A percentile compares a stretch with the other conserved stretches of the same genome.
Conservation (phyloP, 768 basidiomycete species). For the Hygrophoropsis aurantiaca region DNA sequence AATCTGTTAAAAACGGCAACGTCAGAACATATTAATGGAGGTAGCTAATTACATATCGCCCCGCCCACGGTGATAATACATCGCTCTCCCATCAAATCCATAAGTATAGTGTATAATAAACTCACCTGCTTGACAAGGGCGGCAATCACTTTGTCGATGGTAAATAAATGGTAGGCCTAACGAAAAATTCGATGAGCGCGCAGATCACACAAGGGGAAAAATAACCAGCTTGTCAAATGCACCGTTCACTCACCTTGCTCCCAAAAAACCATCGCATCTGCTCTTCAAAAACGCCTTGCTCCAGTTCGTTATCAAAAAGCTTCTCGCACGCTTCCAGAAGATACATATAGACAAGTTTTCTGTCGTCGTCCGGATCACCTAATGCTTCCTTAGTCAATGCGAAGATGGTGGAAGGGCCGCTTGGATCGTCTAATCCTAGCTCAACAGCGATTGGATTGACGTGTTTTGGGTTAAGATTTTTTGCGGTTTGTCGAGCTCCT, state of each 20-base stretch:
- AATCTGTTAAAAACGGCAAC: constrained; percentile 49
- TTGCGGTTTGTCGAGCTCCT: constrained; percentile 65
- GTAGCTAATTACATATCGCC: not conserved
- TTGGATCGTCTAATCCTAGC: constrained; percentile 83
- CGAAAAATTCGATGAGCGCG: constrained; percentile 27
- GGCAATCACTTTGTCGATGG: constrained; percentile 88
- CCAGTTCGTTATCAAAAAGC: constrained; percentile 90
- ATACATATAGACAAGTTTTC: constrained; percentile 83
- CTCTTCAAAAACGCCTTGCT: constrained; percentile 91
- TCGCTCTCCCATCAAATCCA: not conserved
- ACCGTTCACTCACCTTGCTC: constrained; percentile 58
- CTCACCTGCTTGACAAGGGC: constrained; percentile 90
- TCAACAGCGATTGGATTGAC: constrained; percentile 82
- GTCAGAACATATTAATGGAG: not conserved
- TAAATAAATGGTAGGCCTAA: constrained; percentile 90
- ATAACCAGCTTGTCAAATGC: constrained; percentile 3
- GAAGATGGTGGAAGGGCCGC: constrained; percentile 65
- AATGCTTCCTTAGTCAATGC: constrained; percentile 64
- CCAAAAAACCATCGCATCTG: constrained; percentile 95
- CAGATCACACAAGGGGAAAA: constrained; percentile 1
- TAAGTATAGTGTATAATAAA: not conserved
- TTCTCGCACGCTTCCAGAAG: constrained; percentile 90
- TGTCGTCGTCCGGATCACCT: constrained; percentile 47
- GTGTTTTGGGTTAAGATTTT: constrained; percentile 63
- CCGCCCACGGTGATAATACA: not conserved